Evolutionary conservation across 306 rosid genomes (phyloP).

Genomic region (Alnus rubra): DNA sequence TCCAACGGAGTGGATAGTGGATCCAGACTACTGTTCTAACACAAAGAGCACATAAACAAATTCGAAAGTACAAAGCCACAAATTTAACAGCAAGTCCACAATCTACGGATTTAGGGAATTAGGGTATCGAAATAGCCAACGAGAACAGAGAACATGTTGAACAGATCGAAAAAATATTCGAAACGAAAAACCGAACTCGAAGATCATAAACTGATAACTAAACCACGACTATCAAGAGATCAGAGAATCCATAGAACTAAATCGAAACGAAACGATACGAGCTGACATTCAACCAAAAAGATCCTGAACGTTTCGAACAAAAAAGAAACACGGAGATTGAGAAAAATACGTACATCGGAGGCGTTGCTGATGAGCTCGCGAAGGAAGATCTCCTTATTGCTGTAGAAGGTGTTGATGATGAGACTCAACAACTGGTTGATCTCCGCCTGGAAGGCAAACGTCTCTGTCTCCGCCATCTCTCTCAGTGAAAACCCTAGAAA

Average conservation of each 20-base stretch:
- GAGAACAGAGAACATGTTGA: too few relatives aligned
- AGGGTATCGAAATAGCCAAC: too few relatives aligned
- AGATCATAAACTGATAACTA: neutral
- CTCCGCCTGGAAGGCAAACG: slow-evolving; percentile 94
- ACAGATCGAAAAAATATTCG: too few relatives aligned
- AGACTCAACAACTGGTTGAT: slow-evolving; percentile 89
- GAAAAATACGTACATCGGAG: slow-evolving; percentile 54
- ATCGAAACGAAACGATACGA: neutral
- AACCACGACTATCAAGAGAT: neutral
- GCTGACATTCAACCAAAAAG: neutral
- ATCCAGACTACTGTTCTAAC: neutral
- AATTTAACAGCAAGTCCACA: neutral
- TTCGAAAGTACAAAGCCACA: neutral
- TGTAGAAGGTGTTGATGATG: slow-evolving; percentile 88
- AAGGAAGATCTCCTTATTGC: slow-evolving; percentile 92
- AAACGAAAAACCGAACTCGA: neutral
- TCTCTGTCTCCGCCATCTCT: slow-evolving; percentile 66
- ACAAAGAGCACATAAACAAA: neutral
- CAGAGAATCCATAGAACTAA: neutral
- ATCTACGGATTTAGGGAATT: too few relatives aligned
- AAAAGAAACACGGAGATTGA: neutral
- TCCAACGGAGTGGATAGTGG: neutral
- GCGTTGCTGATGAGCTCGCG: slow-evolving; percentile 85
- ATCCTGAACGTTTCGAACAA: neutral
- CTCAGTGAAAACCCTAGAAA: neutral